Percentiles rank a stretch among this genome's conserved stretches.
These are phyloP conservation scores for Rheum nobile DNA, from an alignment of 148 eudicot genomes.

Conservation along the genomic window DNA sequence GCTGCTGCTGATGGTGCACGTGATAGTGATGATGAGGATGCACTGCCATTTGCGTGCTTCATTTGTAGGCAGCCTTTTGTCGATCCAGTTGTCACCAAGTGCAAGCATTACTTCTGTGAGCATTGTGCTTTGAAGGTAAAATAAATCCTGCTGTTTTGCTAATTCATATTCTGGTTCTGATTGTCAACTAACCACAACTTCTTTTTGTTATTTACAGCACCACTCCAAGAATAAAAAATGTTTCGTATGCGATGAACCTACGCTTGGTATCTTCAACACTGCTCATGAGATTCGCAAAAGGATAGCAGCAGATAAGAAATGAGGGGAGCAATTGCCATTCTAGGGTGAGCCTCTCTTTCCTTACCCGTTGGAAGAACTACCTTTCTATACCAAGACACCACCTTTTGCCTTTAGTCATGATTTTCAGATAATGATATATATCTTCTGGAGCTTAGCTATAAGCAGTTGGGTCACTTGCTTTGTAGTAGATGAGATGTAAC, in stretches of 20 bases:
- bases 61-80: slow-evolving; percentile 78
- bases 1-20: slow-evolving; percentile 10
- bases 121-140: slow-evolving; percentile 80
- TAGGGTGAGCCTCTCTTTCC: not conserved
- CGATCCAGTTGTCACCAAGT: slow-evolving; percentile 80
- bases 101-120: slow-evolving; percentile 91
- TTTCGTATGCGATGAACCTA: slow-evolving; percentile 73
- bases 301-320: slow-evolving; percentile 44
- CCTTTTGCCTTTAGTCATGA: not conserved
- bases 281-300: slow-evolving; percentile 72
- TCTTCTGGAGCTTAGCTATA: not conserved
- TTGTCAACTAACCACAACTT: slow-evolving; percentile 1
- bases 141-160: not conserved
- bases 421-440: not conserved
- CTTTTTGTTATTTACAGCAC: slow-evolving; percentile 44
- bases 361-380: not conserved
- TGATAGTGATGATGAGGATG: slow-evolving; percentile 60
- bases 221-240: slow-evolving; percentile 75
- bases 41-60: slow-evolving; percentile 77
- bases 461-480: not conserved
- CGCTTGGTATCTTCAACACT: slow-evolving; percentile 71
- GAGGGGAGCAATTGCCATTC: not conserved
- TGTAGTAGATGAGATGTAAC: not conserved
- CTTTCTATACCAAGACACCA: not conserved
- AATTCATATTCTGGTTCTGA: not conserved